Evolutionary conservation across 2,329 filamentous ascomycete genomes (phyloP).

Genomic region (Huntiella abstrusa): DNA sequence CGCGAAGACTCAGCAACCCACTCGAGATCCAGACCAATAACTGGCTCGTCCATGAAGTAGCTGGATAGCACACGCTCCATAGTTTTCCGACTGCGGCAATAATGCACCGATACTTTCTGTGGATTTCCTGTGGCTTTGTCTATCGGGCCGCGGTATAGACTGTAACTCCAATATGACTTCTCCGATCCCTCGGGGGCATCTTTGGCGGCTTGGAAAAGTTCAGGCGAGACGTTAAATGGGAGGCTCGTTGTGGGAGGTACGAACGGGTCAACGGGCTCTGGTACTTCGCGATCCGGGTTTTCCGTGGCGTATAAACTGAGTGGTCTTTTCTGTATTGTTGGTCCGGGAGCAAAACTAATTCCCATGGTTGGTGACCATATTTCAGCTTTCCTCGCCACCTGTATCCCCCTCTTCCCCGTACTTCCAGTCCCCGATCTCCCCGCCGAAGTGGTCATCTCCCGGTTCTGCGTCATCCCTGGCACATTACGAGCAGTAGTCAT

Average conservation of each 20-base stretch:
- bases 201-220: conserved; percentile 29
- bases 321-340: too few relatives aligned
- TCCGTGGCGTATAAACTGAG: too few relatives aligned
- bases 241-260: conserved; percentile 21
- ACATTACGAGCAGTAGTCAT: too few relatives aligned
- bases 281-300: conserved; percentile 1
- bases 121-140: conserved; percentile 20
- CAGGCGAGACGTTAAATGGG: conserved; percentile 27
- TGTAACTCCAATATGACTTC: conserved; percentile 49
- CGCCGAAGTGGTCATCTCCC: too few relatives aligned
- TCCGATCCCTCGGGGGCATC: conserved; percentile 24
- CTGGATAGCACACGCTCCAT: conserved; percentile 44
- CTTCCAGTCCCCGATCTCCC: too few relatives aligned
- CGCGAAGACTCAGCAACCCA: conserved; percentile 43
- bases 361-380: too few relatives aligned
- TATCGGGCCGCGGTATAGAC: conserved; percentile 39
- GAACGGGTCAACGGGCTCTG: conserved; percentile 11
- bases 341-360: too few relatives aligned
- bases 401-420: too few relatives aligned
- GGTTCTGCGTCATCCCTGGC: too few relatives aligned
- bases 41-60: conserved; percentile 47
- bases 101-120: conserved; percentile 49
- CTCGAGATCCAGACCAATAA: conserved; percentile 82
- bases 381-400: too few relatives aligned
- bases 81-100: conserved; percentile 49